Percentiles rank a stretch among this genome's conserved stretches.
Evolutionary conservation across 2,329 filamentous ascomycete genomes (phyloP).

Genomic region (Fusarium drepaniforme): DNA sequence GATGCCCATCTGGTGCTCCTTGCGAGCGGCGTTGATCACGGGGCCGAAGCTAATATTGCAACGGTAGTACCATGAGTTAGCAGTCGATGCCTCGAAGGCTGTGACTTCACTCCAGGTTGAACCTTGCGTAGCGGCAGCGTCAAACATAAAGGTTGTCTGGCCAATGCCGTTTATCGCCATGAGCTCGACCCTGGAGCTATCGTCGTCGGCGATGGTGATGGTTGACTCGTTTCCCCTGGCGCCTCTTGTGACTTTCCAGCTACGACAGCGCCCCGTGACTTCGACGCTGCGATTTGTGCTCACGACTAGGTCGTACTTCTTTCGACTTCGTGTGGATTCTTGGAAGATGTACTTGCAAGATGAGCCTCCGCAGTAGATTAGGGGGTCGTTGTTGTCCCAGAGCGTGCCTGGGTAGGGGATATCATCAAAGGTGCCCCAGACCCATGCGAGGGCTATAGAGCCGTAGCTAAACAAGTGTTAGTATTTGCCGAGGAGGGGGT

Average conservation of each 20-base stretch:
- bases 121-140: conserved; percentile 16
- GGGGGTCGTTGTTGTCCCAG: conserved; percentile 45
- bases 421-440: conserved; percentile 24
- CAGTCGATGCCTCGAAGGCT: conserved; percentile 37
- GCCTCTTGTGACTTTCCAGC: conserved; percentile 34
- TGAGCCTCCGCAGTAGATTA: conserved; percentile 49
- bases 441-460: conserved; percentile 49
- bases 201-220: conserved; percentile 26
- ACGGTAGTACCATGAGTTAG: conserved; percentile 37
- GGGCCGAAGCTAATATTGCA: conserved; percentile 37
- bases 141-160: conserved; percentile 39
- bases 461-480: conserved; percentile 50
- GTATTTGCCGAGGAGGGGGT: background rate
- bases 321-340: conserved; percentile 41
- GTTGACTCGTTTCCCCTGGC: conserved; percentile 25
- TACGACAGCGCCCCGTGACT: conserved; percentile 21
- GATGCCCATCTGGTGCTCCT: conserved; percentile 32
- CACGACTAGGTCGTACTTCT: conserved; percentile 25
- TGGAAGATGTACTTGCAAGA: conserved; percentile 53
- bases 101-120: conserved; percentile 34
- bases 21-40: conserved; percentile 28
- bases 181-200: conserved; percentile 12
- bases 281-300: conserved; percentile 34
- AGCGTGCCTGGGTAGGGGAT: conserved; percentile 48
- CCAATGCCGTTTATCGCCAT: conserved; percentile 27